Conservation (phyloP, 2,329 filamentous ascomycete species). For the Curvularia sp. region DNA sequence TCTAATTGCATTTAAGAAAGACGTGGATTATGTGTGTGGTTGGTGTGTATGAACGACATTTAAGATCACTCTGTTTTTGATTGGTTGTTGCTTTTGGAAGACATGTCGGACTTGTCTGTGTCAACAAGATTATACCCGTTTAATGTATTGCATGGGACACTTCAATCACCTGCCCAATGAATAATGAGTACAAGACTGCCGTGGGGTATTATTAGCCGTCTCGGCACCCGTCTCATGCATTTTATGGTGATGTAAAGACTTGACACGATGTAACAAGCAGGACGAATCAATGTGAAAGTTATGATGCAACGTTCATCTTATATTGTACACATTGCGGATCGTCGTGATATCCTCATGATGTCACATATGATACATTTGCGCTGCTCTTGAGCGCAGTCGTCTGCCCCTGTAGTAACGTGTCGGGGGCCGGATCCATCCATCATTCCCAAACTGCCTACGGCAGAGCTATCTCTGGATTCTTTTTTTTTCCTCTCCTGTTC, state of each 20-base stretch:
- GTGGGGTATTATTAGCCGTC: background rate
- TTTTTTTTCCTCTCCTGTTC: background rate
- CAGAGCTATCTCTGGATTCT: constrained; percentile 1
- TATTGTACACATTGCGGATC: constrained; percentile 24
- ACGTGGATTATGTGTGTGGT: no score
- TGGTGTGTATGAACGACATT: background rate
- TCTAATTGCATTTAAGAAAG: no score
- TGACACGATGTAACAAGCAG: background rate
- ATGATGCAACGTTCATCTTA: constrained; percentile 17
- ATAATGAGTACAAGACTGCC: background rate
- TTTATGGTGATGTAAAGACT: background rate
- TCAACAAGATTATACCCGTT: background rate
- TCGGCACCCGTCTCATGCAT: background rate
- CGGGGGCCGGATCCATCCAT: constrained; percentile 6
- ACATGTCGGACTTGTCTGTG: background rate
- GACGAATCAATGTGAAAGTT: background rate
- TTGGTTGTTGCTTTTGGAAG: background rate
- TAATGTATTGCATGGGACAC: background rate
- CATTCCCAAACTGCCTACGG: constrained; percentile 2
- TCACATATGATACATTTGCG: constrained; percentile 32
- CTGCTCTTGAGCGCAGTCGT: constrained; percentile 10
- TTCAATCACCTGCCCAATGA: background rate
- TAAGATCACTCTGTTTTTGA: no score
- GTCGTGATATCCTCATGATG: constrained; percentile 23
- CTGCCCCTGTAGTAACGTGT: background rate